Conservation (phyloP, 108 stramenopile genomes). For the Halocafeteria seosinensis region DNA sequence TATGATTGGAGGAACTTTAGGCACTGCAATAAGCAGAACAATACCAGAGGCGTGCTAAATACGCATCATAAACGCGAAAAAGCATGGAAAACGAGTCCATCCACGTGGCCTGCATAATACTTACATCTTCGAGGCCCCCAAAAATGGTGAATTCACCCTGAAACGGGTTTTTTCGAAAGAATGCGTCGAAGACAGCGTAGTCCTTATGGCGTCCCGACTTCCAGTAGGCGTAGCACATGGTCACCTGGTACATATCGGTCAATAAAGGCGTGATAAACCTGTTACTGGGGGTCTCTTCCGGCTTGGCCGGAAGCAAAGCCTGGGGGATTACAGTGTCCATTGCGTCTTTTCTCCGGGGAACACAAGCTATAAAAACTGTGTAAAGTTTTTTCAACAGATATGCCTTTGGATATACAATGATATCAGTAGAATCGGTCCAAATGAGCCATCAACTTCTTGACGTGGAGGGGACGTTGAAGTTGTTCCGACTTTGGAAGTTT, state of each 20-base stretch:
- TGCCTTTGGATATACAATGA: too few relatives aligned
- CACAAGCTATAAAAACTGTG: too few relatives aligned
- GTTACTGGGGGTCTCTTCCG: background rate
- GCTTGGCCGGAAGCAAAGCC: too few relatives aligned
- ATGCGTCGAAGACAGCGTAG: slow-evolving; percentile 62
- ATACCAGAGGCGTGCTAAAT: background rate
- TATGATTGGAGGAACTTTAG: slow-evolving; percentile 51
- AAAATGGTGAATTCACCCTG: slow-evolving; percentile 73
- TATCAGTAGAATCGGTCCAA: too few relatives aligned
- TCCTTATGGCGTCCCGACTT: slow-evolving; percentile 58
- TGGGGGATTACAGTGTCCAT: too few relatives aligned
- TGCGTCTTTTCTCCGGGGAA: too few relatives aligned
- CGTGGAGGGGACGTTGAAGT: too few relatives aligned
- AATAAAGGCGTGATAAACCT: slow-evolving; percentile 60
- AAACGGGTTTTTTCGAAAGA: slow-evolving; percentile 94
- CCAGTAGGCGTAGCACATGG: slow-evolving; percentile 96
- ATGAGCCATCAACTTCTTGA: too few relatives aligned
- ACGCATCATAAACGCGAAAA: background rate
- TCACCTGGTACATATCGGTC: slow-evolving; percentile 92
- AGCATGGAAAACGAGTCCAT: too few relatives aligned
- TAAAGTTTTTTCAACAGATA: too few relatives aligned
- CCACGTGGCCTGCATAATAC: background rate
- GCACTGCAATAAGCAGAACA: slow-evolving; percentile 1
- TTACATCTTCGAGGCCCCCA: slow-evolving; percentile 69
- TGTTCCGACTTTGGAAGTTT: too few relatives aligned